phyloP scores from a whole-genome alignment of 495 filamentous ascomycete species.

The Penicillium roqueforti region DNA sequence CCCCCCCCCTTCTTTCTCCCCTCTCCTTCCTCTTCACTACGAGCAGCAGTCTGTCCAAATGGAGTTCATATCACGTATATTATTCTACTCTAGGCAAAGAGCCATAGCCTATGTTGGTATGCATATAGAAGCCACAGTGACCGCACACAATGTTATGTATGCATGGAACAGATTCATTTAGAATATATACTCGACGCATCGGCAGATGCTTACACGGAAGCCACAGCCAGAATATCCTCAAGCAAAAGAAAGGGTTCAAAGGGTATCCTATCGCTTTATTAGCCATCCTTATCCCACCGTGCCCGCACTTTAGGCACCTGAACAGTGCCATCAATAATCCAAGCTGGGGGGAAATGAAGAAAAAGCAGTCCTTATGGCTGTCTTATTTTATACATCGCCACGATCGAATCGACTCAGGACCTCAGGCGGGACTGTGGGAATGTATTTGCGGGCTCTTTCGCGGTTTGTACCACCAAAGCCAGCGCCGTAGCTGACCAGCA shows the following conservation, averaged over 20 bases:
- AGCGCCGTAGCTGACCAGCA: slow-evolving; percentile 92
- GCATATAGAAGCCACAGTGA: too few species aligned
- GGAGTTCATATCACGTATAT: too few species aligned
- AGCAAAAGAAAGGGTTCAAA: not conserved
- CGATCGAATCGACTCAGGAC: slow-evolving; percentile 87
- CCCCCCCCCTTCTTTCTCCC: too few species aligned
- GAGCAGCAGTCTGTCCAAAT: too few species aligned
- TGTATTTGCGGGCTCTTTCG: slow-evolving; percentile 90
- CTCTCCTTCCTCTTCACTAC: too few species aligned
- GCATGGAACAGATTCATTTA: not conserved
- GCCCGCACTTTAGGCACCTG: not conserved
- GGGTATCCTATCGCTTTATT: not conserved
- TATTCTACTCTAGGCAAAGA: too few species aligned
- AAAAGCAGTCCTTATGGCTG: not conserved
- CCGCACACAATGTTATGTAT: not conserved
- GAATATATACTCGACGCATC: not conserved
- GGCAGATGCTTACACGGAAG: not conserved
- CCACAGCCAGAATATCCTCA: not conserved
- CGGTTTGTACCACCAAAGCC: slow-evolving; percentile 90
- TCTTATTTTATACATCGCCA: slow-evolving; percentile 20
- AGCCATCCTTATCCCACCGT: not conserved
- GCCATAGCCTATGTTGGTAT: too few species aligned
- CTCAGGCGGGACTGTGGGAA: slow-evolving; percentile 92
- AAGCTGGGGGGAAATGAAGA: not conserved
- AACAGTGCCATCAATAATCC: not conserved